Conservation (phyloP, 805 yeast species). For the Isabelozyma heimii region DNA sequence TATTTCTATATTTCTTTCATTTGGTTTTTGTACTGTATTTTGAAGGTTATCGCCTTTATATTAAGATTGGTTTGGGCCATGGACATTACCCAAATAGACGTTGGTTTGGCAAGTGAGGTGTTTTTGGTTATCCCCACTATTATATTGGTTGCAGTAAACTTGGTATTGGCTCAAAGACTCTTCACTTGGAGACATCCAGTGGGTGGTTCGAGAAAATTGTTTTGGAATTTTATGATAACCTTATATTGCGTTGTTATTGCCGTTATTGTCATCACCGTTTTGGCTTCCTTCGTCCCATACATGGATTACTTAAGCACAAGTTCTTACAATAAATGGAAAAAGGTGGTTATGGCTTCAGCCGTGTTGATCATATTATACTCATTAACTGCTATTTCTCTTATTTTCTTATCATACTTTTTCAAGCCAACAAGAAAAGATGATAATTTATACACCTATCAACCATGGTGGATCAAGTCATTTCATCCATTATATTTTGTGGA, state of each 20-base stretch:
- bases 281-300: constrained; percentile 15
- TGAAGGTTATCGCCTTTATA: constrained; percentile 12
- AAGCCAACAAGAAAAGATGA: constrained; percentile 19
- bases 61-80: constrained; percentile 13
- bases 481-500: constrained; percentile 16
- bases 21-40: constrained; percentile 11
- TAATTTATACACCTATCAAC: constrained; percentile 17
- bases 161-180: constrained; percentile 19
- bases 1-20: constrained; percentile 16
- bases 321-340: constrained; percentile 8
- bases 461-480: constrained; percentile 22
- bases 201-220: constrained; percentile 17
- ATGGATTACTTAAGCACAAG: constrained; percentile 8
- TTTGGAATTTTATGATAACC: constrained; percentile 16
- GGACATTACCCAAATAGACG: constrained; percentile 9
- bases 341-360: constrained; percentile 17
- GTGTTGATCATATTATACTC: constrained; percentile 12
- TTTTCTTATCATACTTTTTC: constrained; percentile 15
- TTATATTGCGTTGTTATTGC: constrained; percentile 12
- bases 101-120: constrained; percentile 15
- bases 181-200: constrained; percentile 26
- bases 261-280: constrained; percentile 12
- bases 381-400: constrained; percentile 12
- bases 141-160: constrained; percentile 15
- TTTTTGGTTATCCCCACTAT: constrained; percentile 14